phyloP scores from a whole-genome alignment of 495 filamentous ascomycete species.

The Podospora fimiseda region DNA sequence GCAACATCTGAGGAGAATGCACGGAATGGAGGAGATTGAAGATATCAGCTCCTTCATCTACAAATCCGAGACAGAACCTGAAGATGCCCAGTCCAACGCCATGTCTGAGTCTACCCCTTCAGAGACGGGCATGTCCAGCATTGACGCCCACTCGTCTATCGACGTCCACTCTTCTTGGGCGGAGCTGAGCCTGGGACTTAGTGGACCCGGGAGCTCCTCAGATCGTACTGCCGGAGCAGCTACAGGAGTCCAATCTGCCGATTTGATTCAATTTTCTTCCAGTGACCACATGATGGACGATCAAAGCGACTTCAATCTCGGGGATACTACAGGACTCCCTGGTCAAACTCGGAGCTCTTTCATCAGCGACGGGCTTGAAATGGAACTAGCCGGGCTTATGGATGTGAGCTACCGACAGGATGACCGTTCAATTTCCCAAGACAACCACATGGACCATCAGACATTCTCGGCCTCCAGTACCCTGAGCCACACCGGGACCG shows the following conservation, averaged over 20 bases:
- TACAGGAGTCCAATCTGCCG: background rate
- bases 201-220: background rate
- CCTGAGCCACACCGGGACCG: too few relatives aligned
- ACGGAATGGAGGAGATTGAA: slow-evolving; percentile 39
- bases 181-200: slow-evolving; percentile 1
- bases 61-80: slow-evolving; percentile 36
- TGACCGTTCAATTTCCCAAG: too few relatives aligned
- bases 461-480: too few relatives aligned
- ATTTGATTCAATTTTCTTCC: background rate
- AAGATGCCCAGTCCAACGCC: background rate
- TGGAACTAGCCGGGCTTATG: too few relatives aligned
- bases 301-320: background rate
- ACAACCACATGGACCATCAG: too few relatives aligned
- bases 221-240: background rate
- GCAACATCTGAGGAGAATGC: slow-evolving; percentile 76
- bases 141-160: background rate
- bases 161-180: slow-evolving; percentile 4
- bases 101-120: background rate
- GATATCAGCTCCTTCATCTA: slow-evolving; percentile 47
- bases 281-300: background rate
- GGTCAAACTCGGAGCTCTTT: too few relatives aligned
- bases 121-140: background rate
- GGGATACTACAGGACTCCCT: too few relatives aligned
- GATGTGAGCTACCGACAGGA: too few relatives aligned
- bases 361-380: too few relatives aligned